These are phyloP conservation scores for Neofusicoccum kwambonambiense DNA, from an alignment of 2,329 filamentous ascomycete genomes.

Conservation along the genomic window DNA sequence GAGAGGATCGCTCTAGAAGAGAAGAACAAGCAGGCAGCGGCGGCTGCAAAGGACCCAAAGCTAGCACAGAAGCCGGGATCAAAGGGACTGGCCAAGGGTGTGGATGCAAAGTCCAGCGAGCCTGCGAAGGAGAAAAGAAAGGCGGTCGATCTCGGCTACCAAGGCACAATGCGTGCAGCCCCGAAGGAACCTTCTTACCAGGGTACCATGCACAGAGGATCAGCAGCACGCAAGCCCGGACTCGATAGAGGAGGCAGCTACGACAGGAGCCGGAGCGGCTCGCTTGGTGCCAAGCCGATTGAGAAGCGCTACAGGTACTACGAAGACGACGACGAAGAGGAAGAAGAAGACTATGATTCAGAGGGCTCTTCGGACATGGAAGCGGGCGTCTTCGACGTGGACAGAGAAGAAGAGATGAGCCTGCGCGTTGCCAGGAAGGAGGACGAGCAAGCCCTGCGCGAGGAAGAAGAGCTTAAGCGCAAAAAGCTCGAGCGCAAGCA, in stretches of 20 bases:
- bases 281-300: constrained; percentile 30
- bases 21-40: constrained; percentile 40
- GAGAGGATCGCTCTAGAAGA: constrained; percentile 50
- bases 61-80: constrained; percentile 32
- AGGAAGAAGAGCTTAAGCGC: constrained; percentile 61
- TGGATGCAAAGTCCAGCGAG: constrained; percentile 27
- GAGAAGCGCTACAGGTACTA: constrained; percentile 28
- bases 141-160: constrained; percentile 43
- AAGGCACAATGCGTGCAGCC: constrained; percentile 48
- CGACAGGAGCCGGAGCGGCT: constrained; percentile 25
- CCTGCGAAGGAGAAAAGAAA: constrained; percentile 36
- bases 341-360: constrained; percentile 64
- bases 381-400: constrained; percentile 70
- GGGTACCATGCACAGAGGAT: constrained; percentile 30
- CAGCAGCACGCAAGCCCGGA: constrained; percentile 27
- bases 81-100: constrained; percentile 21
- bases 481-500: constrained; percentile 58
- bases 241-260: constrained; percentile 18
- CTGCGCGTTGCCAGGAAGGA: constrained; percentile 64
- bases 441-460: constrained; percentile 62
- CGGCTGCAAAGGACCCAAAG: constrained; percentile 5
- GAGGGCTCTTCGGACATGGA: constrained; percentile 72
- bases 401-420: constrained; percentile 66
- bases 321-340: constrained; percentile 48
- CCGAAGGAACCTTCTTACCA: constrained; percentile 37